A percentile compares a stretch with the other conserved stretches of the same genome.
Conservation (phyloP, 352 stramenopile species). For the Pythium apleroticum region DNA sequence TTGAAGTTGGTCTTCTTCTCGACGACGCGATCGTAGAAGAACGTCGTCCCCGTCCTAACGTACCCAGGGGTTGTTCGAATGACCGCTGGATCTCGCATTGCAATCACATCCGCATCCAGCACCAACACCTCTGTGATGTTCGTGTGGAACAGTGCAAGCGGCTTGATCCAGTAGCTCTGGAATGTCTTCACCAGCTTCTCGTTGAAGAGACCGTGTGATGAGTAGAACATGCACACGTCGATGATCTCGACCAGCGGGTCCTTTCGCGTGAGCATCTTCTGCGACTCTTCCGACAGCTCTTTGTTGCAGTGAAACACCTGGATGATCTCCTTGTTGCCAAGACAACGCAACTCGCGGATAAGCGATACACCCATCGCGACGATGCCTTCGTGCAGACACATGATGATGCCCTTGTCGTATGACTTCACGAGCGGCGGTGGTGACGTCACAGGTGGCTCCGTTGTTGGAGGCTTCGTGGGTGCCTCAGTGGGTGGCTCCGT, state of each 20-base stretch:
- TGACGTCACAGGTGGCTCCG: background rate
- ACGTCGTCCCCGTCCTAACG: slow-evolving; percentile 44
- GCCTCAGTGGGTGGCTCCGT: slow-evolving; percentile 10
- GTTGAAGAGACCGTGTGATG: slow-evolving; percentile 26
- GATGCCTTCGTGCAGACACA: slow-evolving; percentile 33
- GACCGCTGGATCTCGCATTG: slow-evolving; percentile 43
- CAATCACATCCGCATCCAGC: slow-evolving; percentile 52
- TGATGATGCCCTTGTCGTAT: slow-evolving; percentile 33
- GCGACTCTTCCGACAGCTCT: slow-evolving; percentile 15
- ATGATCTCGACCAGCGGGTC: slow-evolving; percentile 41
- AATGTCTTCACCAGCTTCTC: slow-evolving; percentile 39
- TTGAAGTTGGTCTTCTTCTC: slow-evolving; percentile 56
- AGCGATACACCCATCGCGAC: slow-evolving; percentile 35
- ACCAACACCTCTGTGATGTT: slow-evolving; percentile 46
- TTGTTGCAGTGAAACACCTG: slow-evolving; percentile 30
- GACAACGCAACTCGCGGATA: slow-evolving; percentile 32
- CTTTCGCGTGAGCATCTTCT: slow-evolving; percentile 22
- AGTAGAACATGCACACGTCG: slow-evolving; percentile 45
- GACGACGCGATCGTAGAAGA: slow-evolving; percentile 74
- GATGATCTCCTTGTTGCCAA: slow-evolving; percentile 30
- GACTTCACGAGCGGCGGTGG: slow-evolving; percentile 19
- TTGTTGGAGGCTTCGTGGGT: background rate
- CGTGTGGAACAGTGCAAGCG: slow-evolving; percentile 52
- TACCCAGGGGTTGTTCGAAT: slow-evolving; percentile 46
- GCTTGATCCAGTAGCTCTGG: slow-evolving; percentile 69